Percentiles rank a stretch among this genome's conserved stretches.
Evolutionary conservation across 768 basidiomycete genomes (phyloP).

Genomic region (Bullera alba): DNA sequence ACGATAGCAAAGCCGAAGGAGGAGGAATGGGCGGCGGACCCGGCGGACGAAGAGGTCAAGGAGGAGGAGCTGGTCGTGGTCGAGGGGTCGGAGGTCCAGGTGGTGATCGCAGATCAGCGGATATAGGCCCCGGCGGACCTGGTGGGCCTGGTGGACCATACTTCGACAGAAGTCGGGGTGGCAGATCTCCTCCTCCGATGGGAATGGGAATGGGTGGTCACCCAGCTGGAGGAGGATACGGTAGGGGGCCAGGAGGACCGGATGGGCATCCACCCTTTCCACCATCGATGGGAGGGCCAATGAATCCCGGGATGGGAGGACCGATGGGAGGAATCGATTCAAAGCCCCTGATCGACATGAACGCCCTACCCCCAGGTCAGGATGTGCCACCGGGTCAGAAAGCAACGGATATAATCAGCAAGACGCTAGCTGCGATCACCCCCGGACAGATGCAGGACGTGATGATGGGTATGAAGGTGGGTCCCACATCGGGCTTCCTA

Average conservation of each 20-base stretch:
- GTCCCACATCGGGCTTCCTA: constrained; percentile 23
- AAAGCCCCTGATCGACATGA: constrained; percentile 47
- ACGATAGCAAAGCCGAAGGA: constrained; percentile 26
- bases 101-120: constrained; percentile 52
- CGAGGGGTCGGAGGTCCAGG: constrained; percentile 49
- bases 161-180: too few relatives aligned
- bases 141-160: neutral
- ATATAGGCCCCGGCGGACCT: neutral
- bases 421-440: constrained; percentile 73
- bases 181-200: too few relatives aligned
- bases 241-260: constrained; percentile 2
- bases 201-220: constrained; percentile 2
- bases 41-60: constrained; percentile 10
- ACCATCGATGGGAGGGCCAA: neutral
- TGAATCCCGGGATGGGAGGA: neutral
- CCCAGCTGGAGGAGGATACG: constrained; percentile 4
- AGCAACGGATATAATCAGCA: constrained; percentile 73
- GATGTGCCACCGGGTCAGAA: constrained; percentile 64
- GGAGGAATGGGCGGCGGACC: constrained; percentile 5
- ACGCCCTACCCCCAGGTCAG: constrained; percentile 66
- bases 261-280: constrained; percentile 2
- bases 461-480: constrained; percentile 95
- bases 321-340: constrained; percentile 1
- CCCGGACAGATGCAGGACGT: constrained; percentile 85
- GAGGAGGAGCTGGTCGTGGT: constrained; percentile 16